Evolutionary conservation across 306 rosid species (phyloP).

Genomic region (Lupinus albus): DNA sequence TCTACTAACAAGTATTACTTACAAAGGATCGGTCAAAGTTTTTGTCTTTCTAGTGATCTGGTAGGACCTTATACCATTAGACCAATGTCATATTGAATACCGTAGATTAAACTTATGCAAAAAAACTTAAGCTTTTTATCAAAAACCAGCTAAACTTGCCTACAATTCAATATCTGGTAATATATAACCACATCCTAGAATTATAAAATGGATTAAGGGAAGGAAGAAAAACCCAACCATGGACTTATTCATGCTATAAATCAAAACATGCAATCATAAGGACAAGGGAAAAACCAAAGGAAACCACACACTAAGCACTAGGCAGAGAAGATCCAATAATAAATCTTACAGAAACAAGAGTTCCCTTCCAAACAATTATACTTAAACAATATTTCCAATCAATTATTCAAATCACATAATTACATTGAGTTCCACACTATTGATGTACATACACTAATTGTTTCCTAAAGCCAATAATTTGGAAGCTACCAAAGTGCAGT

Average conservation of each 20-base stretch:
- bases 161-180: no score
- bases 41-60: no score
- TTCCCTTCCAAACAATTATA: constrained; percentile 61
- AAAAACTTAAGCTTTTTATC: no score
- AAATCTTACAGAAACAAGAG: constrained; percentile 47
- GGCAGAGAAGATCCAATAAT: constrained; percentile 35
- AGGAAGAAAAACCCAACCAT: background rate
- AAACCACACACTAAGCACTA: constrained; percentile 47
- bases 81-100: no score
- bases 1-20: no score
- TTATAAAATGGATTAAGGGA: background rate
- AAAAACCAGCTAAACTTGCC: no score
- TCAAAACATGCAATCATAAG: constrained; percentile 23
- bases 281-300: constrained; percentile 13
- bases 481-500: constrained; percentile 38
- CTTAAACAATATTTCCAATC: constrained; percentile 41
- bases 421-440: constrained; percentile 39
- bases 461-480: constrained; percentile 40
- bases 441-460: constrained; percentile 44
- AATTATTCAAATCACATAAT: constrained; percentile 46
- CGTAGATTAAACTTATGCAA: no score
- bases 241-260: background rate
- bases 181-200: background rate
- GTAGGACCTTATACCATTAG: no score
- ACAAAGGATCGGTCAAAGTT: no score